Evolutionary conservation across 2,329 filamentous ascomycete genomes (phyloP).

Genomic region (Pseudodiploospora longispora): DNA sequence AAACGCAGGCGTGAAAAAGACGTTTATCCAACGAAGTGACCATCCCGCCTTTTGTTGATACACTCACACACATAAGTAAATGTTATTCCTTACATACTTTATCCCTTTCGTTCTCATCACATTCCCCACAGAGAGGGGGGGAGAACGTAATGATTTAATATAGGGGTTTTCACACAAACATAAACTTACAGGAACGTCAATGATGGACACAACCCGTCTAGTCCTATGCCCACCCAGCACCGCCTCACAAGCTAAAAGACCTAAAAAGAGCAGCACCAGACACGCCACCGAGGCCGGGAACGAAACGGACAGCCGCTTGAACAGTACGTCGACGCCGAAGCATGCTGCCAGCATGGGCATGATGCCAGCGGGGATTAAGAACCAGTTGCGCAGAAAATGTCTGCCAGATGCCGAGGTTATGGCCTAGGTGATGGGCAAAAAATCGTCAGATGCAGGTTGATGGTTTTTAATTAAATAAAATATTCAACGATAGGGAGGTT

Average conservation of each 20-base stretch:
- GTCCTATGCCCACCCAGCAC: constrained; percentile 41
- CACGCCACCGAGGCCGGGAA: constrained; percentile 55
- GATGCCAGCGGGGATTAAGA: constrained; percentile 41
- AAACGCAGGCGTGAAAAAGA: constrained; percentile 53
- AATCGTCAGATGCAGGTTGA: too few relatives aligned
- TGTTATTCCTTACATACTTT: too few relatives aligned
- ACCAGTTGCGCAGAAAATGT: constrained; percentile 26
- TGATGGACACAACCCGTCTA: constrained; percentile 35
- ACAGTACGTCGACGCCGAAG: constrained; percentile 35
- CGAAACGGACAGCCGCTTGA: constrained; percentile 38
- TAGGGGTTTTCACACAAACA: constrained; percentile 27
- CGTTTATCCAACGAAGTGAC: constrained; percentile 49
- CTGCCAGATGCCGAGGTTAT: neutral
- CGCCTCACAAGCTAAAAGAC: constrained; percentile 37
- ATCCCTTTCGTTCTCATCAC: too few relatives aligned
- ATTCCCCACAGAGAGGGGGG: neutral
- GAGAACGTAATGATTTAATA: constrained; percentile 10
- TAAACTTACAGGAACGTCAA: constrained; percentile 36
- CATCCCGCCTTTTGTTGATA: constrained; percentile 38
- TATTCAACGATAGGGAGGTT: too few relatives aligned
- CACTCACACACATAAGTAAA: too few relatives aligned
- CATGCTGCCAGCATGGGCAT: constrained; percentile 31
- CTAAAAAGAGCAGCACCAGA: constrained; percentile 45
- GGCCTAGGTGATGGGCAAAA: neutral
- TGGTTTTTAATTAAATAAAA: too few relatives aligned